A percentile compares a stretch with the other conserved stretches of the same genome.
These are phyloP conservation scores for Phaseolus lunatus DNA, from an alignment of 306 rosid species.

Conservation along the genomic window DNA sequence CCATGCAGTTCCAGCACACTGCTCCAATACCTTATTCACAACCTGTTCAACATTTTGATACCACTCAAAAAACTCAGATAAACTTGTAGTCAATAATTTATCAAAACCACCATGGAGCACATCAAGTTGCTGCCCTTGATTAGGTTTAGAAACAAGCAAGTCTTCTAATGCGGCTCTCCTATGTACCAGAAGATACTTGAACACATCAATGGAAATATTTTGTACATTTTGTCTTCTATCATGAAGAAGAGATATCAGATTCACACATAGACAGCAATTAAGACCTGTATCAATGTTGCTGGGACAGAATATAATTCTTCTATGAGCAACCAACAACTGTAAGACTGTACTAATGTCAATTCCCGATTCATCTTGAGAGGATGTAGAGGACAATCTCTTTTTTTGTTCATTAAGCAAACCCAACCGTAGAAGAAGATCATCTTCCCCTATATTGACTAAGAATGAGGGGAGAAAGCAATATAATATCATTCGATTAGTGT, in stretches of 20 bases:
- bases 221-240: slow-evolving; percentile 83
- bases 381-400: slow-evolving; percentile 58
- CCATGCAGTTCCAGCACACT: slow-evolving; percentile 97
- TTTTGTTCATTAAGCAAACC: slow-evolving; percentile 77
- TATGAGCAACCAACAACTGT: slow-evolving; percentile 89
- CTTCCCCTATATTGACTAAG: slow-evolving; percentile 84
- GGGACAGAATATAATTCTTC: slow-evolving; percentile 92
- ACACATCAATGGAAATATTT: slow-evolving; percentile 83
- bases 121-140: slow-evolving; percentile 86
- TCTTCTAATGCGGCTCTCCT: slow-evolving; percentile 90
- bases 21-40: slow-evolving; percentile 86
- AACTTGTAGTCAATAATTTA: slow-evolving; percentile 78
- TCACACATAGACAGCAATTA: slow-evolving; percentile 92
- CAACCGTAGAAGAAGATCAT: slow-evolving; percentile 71
- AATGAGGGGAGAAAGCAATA: slow-evolving; percentile 94
- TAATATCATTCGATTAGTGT: slow-evolving; percentile 88
- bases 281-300: slow-evolving; percentile 92
- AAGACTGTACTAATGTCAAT: slow-evolving; percentile 81
- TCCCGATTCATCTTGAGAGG: slow-evolving; percentile 72
- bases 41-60: slow-evolving; percentile 69
- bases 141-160: slow-evolving; percentile 85
- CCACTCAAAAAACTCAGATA: slow-evolving; percentile 87
- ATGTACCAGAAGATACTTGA: slow-evolving; percentile 95
- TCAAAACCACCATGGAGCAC: slow-evolving; percentile 97
- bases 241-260: slow-evolving; percentile 80